Evolutionary conservation across 176 grass and related monocot genomes (phyloP).

Genomic region (Avena eriantha): DNA sequence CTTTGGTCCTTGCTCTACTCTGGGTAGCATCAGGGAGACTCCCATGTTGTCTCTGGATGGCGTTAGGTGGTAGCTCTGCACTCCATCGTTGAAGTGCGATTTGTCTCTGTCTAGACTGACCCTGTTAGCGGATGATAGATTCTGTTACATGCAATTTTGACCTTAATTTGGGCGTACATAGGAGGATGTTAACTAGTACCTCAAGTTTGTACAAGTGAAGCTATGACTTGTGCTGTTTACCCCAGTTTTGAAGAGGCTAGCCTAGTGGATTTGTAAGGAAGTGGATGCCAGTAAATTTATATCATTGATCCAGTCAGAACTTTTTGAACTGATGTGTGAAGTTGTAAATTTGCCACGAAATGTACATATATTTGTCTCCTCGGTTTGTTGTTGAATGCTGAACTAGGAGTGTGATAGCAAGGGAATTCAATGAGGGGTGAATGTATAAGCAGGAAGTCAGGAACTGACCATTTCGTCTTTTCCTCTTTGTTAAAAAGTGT

Average conservation of each 20-base stretch:
- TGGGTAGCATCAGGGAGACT: constrained; percentile 40
- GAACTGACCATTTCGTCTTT: neutral
- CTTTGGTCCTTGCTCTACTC: constrained; percentile 36
- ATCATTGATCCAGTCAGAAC: neutral
- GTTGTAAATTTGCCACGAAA: neutral
- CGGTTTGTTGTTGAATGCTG: neutral
- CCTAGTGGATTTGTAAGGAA: neutral
- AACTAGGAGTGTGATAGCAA: neutral
- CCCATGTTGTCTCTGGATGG: constrained; percentile 29
- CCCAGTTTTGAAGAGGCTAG: constrained; percentile 7
- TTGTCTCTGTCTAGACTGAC: constrained; percentile 1
- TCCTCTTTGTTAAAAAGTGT: neutral
- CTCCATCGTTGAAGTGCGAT: neutral
- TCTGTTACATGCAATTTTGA: neutral
- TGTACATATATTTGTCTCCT: neutral
- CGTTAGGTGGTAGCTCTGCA: constrained; percentile 37
- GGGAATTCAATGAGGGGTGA: neutral
- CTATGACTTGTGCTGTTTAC: neutral
- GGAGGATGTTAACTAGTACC: neutral
- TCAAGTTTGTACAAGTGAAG: constrained; percentile 9
- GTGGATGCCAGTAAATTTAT: neutral
- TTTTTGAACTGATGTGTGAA: neutral
- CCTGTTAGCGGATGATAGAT: neutral
- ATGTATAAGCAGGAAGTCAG: neutral
- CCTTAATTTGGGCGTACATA: neutral